Base-by-base conservation (phyloP, 2,329 filamentous ascomycete species). In the Pestalotiopsis sp. region DNA sequence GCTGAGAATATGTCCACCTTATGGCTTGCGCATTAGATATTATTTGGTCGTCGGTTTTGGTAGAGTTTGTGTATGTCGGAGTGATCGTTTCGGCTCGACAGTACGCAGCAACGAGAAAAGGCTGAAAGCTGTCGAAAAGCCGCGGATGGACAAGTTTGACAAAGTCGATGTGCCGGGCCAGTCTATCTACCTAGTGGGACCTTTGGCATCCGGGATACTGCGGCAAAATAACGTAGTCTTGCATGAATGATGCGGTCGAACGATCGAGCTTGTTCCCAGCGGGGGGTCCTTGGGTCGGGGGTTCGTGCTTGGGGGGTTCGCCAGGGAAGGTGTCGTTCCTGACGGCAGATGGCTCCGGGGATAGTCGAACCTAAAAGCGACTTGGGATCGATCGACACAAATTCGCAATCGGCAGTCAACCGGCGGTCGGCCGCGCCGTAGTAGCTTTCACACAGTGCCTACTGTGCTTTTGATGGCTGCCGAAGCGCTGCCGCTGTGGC, bases 211-310 rank as follows among this genome's bases (percentile, higher is more conserved):
- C 45, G 45, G 45, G 45, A 52, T 52, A 52, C 45, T 52, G 45
- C 45, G 45, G 45, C 20, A 52, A 52, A 52, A 52, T 52, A 52
- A 52, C 45, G 45, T 52, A 52, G 45, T 52, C 27, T 39, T 62
- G 59, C 59, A 62, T 62, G 59, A 62, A 62, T 62, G 59, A 62
- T 62, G 59, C 59, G 36, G 36, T 62, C 59, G 31, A 62, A 14
- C 38, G 59, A 20, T 62, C 27, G n/a, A 39, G 31, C 25, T 62
- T 25, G 31, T 36, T 36, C 31, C 31, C 31, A 39, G 59, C 59
- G 59, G 59, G 59, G 59, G 31, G 31, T 9, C 31, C 31, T 36
- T 36, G 31, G 31, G 59, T 62, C 31, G 59, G 59, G 57, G 57
- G 59, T 52, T 52, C 17, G 59, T 41, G 59, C 25, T 62, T 27